A percentile compares a stretch with the other conserved stretches of the same genome.
Conservation (phyloP, 495 filamentous ascomycete genomes). For the Podospora pseudoanserina region DNA sequence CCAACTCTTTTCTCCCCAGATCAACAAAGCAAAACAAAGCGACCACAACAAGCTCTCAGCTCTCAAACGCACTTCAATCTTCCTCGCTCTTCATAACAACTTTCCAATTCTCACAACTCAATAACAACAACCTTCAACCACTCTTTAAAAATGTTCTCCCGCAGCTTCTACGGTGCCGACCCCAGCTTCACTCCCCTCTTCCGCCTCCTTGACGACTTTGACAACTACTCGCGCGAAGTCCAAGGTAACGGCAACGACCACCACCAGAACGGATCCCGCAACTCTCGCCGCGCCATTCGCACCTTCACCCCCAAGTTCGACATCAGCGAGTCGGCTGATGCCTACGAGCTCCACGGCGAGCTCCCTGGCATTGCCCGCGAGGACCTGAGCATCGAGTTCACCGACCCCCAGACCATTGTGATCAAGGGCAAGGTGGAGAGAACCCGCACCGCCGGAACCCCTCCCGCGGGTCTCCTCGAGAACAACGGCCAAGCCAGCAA, state of each 20-base stretch:
- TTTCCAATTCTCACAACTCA: slow-evolving; percentile 10
- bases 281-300: slow-evolving; percentile 17
- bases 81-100: slow-evolving; percentile 13
- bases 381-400: slow-evolving; percentile 79
- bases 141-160: slow-evolving; percentile 58
- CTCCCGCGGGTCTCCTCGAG: slow-evolving; percentile 39
- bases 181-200: slow-evolving; percentile 63
- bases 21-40: slow-evolving; percentile 19
- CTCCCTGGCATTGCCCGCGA: slow-evolving; percentile 77
- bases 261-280: slow-evolving; percentile 23
- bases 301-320: slow-evolving; percentile 58
- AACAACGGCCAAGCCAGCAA: slow-evolving; percentile 5
- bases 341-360: slow-evolving; percentile 81
- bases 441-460: slow-evolving; percentile 43
- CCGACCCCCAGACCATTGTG: slow-evolving; percentile 68
- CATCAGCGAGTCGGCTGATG: slow-evolving; percentile 59
- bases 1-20: slow-evolving; percentile 5
- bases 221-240: slow-evolving; percentile 44
- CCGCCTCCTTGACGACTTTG: slow-evolving; percentile 72
- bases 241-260: slow-evolving; percentile 27
- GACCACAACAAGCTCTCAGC: slow-evolving; percentile 17
- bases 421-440: slow-evolving; percentile 68
- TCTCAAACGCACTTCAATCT: slow-evolving; percentile 5
- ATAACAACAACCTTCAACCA: slow-evolving; percentile 6
- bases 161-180: slow-evolving; percentile 45